These are phyloP conservation scores for Lantana camara DNA, from an alignment of 257 asterid species.

Conservation along the genomic window DNA sequence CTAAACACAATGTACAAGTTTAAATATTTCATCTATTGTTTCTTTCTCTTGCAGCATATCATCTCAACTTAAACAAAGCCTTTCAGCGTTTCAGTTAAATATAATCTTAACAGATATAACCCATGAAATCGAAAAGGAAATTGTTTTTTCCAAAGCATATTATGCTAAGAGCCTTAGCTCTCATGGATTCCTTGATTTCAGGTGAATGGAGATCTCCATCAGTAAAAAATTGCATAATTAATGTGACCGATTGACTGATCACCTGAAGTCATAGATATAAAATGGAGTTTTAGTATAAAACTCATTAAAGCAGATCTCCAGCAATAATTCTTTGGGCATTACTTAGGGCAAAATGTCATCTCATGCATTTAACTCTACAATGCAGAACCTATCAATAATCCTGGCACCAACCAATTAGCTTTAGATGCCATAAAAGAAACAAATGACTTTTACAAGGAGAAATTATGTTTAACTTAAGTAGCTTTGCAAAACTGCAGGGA, in stretches of 20 bases:
- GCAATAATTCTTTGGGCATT: background rate
- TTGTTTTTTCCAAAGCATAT: background rate
- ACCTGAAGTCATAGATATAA: background rate
- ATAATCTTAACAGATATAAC: background rate
- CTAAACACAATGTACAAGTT: background rate
- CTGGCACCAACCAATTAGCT: background rate
- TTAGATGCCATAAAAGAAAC: constrained; percentile 11
- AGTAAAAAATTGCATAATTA: background rate
- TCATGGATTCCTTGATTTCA: background rate
- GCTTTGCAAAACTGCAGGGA: constrained; percentile 2
- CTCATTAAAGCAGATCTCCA: background rate
- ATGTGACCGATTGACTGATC: background rate
- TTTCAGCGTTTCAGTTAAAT: background rate
- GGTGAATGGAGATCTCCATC: background rate
- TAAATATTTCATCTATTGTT: background rate
- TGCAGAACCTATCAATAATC: background rate
- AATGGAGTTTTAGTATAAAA: background rate
- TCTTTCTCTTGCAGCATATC: background rate
- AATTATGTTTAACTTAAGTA: constrained; percentile 13
- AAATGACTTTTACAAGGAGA: constrained; percentile 4
- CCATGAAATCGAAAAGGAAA: background rate
- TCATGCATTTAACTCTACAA: background rate
- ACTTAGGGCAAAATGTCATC: background rate
- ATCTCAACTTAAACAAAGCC: background rate
- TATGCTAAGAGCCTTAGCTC: background rate